Base-by-base conservation (phyloP, 305 asterid species). In the Fraxinus dipetala region DNA sequence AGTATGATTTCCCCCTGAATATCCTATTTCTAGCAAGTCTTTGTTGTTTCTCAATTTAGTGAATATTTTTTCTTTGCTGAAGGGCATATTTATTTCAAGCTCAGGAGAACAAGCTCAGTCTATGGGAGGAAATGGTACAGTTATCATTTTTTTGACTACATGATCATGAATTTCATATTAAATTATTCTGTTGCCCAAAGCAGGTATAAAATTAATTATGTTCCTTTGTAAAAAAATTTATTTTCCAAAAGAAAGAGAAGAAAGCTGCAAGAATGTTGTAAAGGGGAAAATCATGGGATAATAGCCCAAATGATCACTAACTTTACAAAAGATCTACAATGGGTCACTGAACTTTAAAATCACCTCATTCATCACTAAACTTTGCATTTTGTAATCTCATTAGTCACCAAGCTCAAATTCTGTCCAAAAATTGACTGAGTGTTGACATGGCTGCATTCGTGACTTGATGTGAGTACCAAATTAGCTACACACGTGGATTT, bases 81-180 rank as follows among this genome's bases (percentile, higher is more conserved):
- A 96, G 98, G 99, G 99, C 78, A 87, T 94, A 85, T 95, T 94
- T 83, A 89, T 94, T 90, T 96, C 99, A 78, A 94, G 99, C 86
- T 93, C 99, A 13, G 99, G 98, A 75, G 99, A 96, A 77, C 99
- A 96, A 84, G 65, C 92, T 73, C 94, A 90, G 84, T 81, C 94
- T 67, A 78, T 73, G 80, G 84, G 89, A 43, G 94, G 94, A 84
- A 90, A 89, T 78, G 92, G 94, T 90, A 89, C 5, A 83, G 30
- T 69, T 61, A 31, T 77, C 83, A 24, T 83, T 75, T 72, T 78
- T 83, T 69, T 75, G 78, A 78, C 63, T 40, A 72, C 73, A 72
- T 75, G 75, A 75, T 63, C 67, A 22, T 78, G 77, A 73, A 79
- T 65, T 38, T 79, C 56, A 40, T 65, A 3, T 56, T 2, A 59